Percentiles rank a stretch among this genome's conserved stretches.
Conservation (phyloP, 305 asterid species). For the Fraxinus velutina region DNA sequence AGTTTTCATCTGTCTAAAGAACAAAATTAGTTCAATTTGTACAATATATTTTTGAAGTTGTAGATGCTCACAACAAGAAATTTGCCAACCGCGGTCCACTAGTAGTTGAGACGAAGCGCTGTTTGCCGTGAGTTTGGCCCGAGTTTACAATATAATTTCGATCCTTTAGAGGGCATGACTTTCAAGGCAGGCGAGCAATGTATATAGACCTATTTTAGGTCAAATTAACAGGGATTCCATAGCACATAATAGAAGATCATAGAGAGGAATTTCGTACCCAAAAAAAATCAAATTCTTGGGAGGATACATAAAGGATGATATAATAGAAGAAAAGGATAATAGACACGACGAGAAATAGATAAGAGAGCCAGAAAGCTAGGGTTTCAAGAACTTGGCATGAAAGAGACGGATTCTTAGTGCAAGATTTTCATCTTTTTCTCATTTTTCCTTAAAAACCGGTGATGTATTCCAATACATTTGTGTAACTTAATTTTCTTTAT, state of each 20-base stretch:
- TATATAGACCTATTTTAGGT: background rate
- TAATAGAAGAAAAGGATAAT: background rate
- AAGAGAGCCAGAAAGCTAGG: background rate
- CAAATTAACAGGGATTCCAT: background rate
- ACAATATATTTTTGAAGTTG: background rate
- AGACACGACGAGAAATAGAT: background rate
- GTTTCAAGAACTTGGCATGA: background rate
- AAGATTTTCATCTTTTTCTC: background rate
- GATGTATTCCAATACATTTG: background rate
- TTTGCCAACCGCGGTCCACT: background rate
- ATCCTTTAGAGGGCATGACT: background rate
- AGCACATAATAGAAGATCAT: background rate
- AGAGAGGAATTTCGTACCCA: background rate
- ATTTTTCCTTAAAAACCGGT: background rate
- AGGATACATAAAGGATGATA: background rate
- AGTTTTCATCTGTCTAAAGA: background rate
- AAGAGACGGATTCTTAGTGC: background rate
- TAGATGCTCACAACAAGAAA: background rate
- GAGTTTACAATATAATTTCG: background rate
- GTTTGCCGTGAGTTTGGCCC: background rate
- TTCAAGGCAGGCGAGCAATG: background rate
- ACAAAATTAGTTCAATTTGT: background rate
- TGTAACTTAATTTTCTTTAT: background rate
- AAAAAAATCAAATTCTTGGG: background rate
- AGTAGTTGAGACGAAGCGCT: background rate